phyloP scores from a whole-genome alignment of 192 early-diverging fungal genomes.

The Podila horticola region DNA sequence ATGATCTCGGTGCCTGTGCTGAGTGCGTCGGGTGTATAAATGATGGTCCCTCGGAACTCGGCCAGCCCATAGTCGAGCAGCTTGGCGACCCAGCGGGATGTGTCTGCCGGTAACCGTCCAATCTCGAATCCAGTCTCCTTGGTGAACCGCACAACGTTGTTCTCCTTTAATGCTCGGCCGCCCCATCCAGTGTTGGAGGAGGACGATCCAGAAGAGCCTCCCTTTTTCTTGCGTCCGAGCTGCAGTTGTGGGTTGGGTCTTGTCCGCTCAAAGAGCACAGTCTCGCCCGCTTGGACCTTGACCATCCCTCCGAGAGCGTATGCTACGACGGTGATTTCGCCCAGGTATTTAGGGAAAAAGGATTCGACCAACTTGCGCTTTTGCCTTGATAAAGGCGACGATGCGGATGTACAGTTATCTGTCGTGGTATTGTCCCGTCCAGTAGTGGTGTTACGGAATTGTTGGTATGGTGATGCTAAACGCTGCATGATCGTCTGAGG shows the following conservation, averaged over 20 bases:
- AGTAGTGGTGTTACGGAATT: no score
- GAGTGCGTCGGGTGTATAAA: conserved; percentile 32
- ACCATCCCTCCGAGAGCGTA: conserved; percentile 57
- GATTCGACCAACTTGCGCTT: conserved; percentile 19
- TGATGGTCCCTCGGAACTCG: conserved; percentile 56
- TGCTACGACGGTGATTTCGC: conserved; percentile 39
- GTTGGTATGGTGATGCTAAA: no score
- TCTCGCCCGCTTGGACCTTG: conserved; percentile 50
- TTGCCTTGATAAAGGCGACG: background rate
- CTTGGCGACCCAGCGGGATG: conserved; percentile 54
- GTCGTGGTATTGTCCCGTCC: conserved; percentile 17
- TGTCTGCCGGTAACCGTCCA: conserved; percentile 55
- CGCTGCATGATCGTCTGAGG: no score
- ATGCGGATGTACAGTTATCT: conserved; percentile 17
- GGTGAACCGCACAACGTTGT: conserved; percentile 63
- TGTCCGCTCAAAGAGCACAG: conserved; percentile 44
- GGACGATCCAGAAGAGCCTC: background rate
- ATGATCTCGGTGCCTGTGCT: conserved; percentile 59
- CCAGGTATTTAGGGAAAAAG: conserved; percentile 30
- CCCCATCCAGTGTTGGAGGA: conserved; percentile 27
- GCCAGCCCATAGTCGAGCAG: conserved; percentile 59
- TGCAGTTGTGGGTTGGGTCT: conserved; percentile 23
- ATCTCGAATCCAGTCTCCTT: conserved; percentile 52
- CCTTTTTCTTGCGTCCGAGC: conserved; percentile 38
- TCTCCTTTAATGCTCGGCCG: conserved; percentile 25